phyloP scores from a whole-genome alignment of 805 yeast species.

The Barnettozyma salicaria region DNA sequence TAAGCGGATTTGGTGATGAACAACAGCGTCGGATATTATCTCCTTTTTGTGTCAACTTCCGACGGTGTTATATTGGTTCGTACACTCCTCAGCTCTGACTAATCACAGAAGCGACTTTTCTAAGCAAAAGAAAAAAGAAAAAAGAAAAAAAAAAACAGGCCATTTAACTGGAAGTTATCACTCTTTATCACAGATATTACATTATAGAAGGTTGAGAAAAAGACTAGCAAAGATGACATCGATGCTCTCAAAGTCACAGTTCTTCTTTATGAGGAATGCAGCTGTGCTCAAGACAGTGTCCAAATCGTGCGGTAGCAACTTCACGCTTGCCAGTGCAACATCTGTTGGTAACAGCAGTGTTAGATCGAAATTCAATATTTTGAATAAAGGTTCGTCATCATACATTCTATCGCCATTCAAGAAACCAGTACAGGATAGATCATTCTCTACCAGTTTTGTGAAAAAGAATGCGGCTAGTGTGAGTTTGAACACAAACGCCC shows the following conservation, averaged over 20 bases:
- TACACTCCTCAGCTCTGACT: not conserved
- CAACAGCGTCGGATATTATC: not conserved
- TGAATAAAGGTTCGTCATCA: not conserved
- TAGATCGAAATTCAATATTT: slow-evolving; percentile 5
- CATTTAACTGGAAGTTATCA: not conserved
- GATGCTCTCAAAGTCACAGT: slow-evolving; percentile 43
- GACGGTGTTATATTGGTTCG: not conserved
- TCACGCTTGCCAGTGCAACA: slow-evolving; percentile 9
- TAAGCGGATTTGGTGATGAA: slow-evolving; percentile 58
- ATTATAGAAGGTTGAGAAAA: not conserved
- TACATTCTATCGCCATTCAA: slow-evolving; percentile 1
- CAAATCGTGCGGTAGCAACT: slow-evolving; percentile 19
- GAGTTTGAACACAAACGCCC: not conserved
- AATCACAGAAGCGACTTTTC: not conserved
- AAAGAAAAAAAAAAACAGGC: slow-evolving; percentile 3
- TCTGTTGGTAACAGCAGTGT: not conserved
- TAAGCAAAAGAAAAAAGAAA: not conserved
- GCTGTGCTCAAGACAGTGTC: slow-evolving; percentile 34
- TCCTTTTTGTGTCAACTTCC: slow-evolving; percentile 5
- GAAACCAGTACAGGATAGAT: slow-evolving; percentile 2
- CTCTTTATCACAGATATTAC: not conserved
- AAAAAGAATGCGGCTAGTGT: slow-evolving; percentile 6
- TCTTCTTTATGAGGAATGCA: slow-evolving; percentile 52
- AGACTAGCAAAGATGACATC: slow-evolving; percentile 13
- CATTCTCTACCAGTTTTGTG: slow-evolving; percentile 11